Percentiles rank a stretch among this genome's conserved stretches.
phyloP scores from a whole-genome alignment of 148 eudicot genomes.

The Amaranthus cruentus region DNA sequence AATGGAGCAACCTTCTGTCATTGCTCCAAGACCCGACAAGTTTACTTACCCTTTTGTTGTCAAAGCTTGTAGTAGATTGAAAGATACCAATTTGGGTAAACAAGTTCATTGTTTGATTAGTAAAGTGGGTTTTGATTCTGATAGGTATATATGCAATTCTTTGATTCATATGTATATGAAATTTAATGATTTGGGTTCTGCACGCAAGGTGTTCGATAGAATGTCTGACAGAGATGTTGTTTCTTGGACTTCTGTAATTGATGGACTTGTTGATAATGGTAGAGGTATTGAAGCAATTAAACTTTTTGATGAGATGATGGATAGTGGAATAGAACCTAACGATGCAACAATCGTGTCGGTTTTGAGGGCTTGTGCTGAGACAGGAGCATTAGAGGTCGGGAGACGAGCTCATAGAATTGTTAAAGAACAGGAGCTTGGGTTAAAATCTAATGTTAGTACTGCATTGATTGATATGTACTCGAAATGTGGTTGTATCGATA shows the following conservation, averaged over 20 bases:
- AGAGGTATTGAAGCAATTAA: constrained; percentile 28
- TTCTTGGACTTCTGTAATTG: constrained; percentile 47
- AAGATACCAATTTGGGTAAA: constrained; percentile 33
- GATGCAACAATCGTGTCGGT: constrained; percentile 41
- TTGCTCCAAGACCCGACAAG: constrained; percentile 26
- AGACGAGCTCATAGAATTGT: constrained; percentile 30
- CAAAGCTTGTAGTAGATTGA: constrained; percentile 35
- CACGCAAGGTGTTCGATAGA: constrained; percentile 41
- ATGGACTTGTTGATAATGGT: constrained; percentile 51
- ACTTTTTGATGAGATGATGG: constrained; percentile 35
- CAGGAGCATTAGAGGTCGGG: constrained; percentile 41
- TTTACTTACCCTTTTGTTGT: constrained; percentile 44
- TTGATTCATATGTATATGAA: constrained; percentile 40
- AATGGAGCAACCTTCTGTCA: not conserved
- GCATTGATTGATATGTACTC: constrained; percentile 48
- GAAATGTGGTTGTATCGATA: constrained; percentile 46
- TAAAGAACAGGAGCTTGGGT: constrained; percentile 18
- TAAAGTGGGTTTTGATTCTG: constrained; percentile 36
- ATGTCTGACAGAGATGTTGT: constrained; percentile 47
- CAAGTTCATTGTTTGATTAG: constrained; percentile 34
- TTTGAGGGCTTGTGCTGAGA: constrained; percentile 43
- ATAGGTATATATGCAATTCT: constrained; percentile 34
- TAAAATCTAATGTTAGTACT: constrained; percentile 27
- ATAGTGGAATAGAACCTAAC: constrained; percentile 26
- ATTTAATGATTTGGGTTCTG: constrained; percentile 27